phyloP scores from a whole-genome alignment of 2,329 filamentous ascomycete species.

The Neurospora sp. region DNA sequence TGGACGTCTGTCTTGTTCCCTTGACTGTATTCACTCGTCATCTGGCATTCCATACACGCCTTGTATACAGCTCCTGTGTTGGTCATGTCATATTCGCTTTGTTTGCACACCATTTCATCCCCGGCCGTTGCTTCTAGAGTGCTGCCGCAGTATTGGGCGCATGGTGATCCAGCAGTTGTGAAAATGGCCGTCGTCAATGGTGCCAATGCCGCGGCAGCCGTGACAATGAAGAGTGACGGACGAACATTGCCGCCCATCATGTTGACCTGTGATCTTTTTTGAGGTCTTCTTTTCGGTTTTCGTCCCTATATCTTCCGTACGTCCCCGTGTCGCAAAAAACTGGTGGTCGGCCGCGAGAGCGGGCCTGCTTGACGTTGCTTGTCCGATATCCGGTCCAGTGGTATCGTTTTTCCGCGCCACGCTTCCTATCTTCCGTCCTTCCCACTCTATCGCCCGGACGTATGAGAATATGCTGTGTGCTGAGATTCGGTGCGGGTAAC shows the following conservation, averaged over 20 bases:
- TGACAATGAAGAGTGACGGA: neutral
- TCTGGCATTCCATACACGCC: conserved; percentile 42
- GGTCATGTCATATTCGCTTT: conserved; percentile 27
- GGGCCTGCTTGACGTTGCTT: neutral
- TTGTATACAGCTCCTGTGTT: conserved; percentile 39
- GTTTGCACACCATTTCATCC: conserved; percentile 39
- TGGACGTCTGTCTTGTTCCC: conserved; percentile 41
- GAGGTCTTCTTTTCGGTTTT: neutral
- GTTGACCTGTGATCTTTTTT: neutral
- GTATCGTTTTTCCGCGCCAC: neutral
- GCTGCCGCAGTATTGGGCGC: conserved; percentile 43
- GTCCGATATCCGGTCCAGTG: neutral
- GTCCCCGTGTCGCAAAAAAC: neutral
- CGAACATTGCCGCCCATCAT: conserved; percentile 1
- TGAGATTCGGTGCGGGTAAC: neutral
- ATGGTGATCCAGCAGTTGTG: conserved; percentile 39
- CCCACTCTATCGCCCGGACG: neutral
- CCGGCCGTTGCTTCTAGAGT: conserved; percentile 34
- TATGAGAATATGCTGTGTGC: neutral
- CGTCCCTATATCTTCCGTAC: neutral
- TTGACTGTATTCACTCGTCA: conserved; percentile 36
- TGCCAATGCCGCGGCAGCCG: conserved; percentile 8
- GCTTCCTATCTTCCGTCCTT: neutral
- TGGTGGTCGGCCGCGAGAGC: neutral
- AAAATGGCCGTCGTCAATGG: conserved; percentile 26